A percentile compares a stretch with the other conserved stretches of the same genome.
Evolutionary conservation across 2,329 filamentous ascomycete species (phyloP).

Genomic region (Penicillium concentricum): DNA sequence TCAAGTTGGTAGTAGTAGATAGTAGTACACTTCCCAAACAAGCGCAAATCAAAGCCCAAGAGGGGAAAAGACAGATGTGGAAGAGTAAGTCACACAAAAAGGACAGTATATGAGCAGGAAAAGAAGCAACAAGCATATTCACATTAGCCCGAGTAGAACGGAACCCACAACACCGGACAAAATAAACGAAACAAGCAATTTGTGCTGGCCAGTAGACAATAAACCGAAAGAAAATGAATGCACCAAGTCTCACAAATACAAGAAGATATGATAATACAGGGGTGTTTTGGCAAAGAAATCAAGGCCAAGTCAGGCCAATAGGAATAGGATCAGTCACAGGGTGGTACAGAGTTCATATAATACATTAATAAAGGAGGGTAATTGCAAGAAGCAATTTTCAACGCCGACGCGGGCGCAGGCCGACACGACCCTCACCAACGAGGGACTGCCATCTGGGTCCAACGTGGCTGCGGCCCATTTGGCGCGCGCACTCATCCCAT

Average conservation of each 20-base stretch:
- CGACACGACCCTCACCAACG: conserved; percentile 45
- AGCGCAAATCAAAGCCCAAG: background rate
- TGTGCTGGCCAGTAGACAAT: conserved; percentile 2
- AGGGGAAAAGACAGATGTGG: background rate
- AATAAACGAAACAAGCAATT: background rate
- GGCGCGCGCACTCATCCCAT: conserved; percentile 47
- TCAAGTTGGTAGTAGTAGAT: conserved; percentile 6
- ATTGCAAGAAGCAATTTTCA: background rate
- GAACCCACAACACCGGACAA: background rate
- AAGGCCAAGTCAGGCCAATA: conserved; percentile 1
- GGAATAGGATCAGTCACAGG: conserved; percentile 7
- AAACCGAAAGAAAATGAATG: background rate
- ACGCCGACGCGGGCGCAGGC: conserved; percentile 36
- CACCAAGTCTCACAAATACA: background rate
- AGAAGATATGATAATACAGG: conserved; percentile 22
- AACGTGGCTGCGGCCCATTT: conserved; percentile 41
- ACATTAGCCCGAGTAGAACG: conserved; percentile 8
- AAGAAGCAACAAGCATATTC: conserved; percentile 1
- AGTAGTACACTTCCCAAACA: conserved; percentile 5
- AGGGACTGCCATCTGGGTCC: conserved; percentile 45
- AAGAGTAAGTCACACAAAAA: background rate
- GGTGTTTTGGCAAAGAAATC: conserved; percentile 13
- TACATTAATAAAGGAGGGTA: conserved; percentile 12
- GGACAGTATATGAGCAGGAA: background rate
- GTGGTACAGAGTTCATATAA: conserved; percentile 17